Evolutionary conservation across 768 basidiomycete genomes (phyloP).

Genomic region (Suillus tomentosus): DNA sequence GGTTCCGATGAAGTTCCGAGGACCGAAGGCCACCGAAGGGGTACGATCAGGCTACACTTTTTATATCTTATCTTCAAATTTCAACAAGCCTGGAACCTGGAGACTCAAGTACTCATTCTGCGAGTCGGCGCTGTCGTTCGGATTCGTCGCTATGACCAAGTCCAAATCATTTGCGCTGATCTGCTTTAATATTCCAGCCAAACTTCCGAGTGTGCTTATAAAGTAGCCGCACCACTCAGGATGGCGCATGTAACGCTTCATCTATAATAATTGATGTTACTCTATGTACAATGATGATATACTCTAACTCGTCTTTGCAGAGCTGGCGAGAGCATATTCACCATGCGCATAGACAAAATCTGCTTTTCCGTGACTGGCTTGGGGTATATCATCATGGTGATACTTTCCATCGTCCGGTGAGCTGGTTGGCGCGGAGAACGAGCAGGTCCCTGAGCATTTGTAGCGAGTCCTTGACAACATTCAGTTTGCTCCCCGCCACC

Average conservation of each 20-base stretch:
- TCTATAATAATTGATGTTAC: not conserved
- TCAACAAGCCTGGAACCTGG: too few species aligned
- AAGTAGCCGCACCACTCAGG: not conserved
- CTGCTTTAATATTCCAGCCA: not conserved
- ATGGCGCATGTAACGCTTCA: not conserved
- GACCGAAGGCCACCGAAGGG: too few species aligned
- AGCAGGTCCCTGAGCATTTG: conserved; percentile 90
- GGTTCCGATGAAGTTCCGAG: too few species aligned
- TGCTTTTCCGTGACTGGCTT: not conserved
- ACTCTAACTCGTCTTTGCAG: not conserved
- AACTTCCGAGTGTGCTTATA: not conserved
- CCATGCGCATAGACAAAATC: not conserved
- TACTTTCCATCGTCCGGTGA: conserved; percentile 74
- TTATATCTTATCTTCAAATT: too few species aligned
- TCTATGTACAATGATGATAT: not conserved
- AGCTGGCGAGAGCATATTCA: not conserved
- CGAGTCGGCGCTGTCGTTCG: not conserved
- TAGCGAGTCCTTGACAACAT: conserved; percentile 79
- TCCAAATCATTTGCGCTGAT: not conserved
- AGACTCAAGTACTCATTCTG: too few species aligned
- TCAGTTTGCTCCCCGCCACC: conserved; percentile 89
- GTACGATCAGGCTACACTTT: too few species aligned
- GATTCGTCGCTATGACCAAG: not conserved
- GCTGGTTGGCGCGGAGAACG: conserved; percentile 79
- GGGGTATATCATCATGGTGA: conserved; percentile 25